Conservation (phyloP, 306 rosid genomes). For the Mucuna pruriens region DNA sequence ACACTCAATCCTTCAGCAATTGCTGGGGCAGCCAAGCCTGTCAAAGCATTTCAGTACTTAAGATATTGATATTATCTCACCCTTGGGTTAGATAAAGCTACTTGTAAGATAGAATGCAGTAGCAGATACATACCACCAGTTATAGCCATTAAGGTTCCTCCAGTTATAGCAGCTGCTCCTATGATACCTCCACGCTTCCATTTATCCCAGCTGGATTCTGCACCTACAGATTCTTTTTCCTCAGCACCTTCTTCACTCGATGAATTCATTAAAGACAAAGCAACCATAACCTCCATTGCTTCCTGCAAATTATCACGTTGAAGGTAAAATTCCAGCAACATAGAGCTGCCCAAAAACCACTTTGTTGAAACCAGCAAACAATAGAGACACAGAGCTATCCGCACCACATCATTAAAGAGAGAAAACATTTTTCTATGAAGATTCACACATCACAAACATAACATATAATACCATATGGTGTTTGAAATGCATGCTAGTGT, state of each 20-base stretch:
- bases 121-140: slow-evolving; percentile 75
- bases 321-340: slow-evolving; percentile 19
- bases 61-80: slow-evolving; percentile 14
- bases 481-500: slow-evolving; percentile 38
- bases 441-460: slow-evolving; percentile 27
- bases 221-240: slow-evolving; percentile 47
- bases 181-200: slow-evolving; percentile 93
- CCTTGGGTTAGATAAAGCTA: slow-evolving; percentile 27
- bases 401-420: not conserved
- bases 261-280: slow-evolving; percentile 75
- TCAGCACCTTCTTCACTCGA: slow-evolving; percentile 45
- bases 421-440: slow-evolving; percentile 8
- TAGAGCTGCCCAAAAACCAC: not conserved
- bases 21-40: slow-evolving; percentile 99
- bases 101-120: slow-evolving; percentile 23
- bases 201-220: slow-evolving; percentile 67
- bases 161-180: slow-evolving; percentile 96
- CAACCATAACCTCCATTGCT: slow-evolving; percentile 89
- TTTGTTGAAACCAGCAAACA: slow-evolving; percentile 25
- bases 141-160: slow-evolving; percentile 89
- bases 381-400: slow-evolving; percentile 23
- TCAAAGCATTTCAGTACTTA: slow-evolving; percentile 35
- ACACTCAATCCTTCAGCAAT: slow-evolving; percentile 94
- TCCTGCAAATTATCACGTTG: slow-evolving; percentile 57
- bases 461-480: slow-evolving; percentile 18